Evolutionary conservation across 2,329 filamentous ascomycete genomes (phyloP), one percentile per base, ranked within the genome.

Genomic region (Paraconiothyrium sp.): DNA sequence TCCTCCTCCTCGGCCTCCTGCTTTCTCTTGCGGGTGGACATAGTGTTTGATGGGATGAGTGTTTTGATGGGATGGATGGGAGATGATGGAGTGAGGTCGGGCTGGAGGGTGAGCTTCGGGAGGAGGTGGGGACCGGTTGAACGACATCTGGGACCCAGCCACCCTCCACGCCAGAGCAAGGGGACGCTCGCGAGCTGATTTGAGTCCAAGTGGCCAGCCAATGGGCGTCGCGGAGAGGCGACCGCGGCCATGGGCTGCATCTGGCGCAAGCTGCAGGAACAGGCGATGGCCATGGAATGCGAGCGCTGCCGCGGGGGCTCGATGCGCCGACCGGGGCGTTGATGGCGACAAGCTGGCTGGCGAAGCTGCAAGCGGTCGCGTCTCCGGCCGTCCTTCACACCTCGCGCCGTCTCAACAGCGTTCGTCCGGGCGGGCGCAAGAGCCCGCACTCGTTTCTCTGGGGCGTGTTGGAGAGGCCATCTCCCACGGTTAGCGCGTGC

Each of bases 1-100:
- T 80, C 79, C 64, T 79, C 76, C 57, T 80, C 77, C 51, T 77
- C 76, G 54, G 75, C 74, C 20, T 79, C 78, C 58, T 80, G 77
- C 76, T 81, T 81, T 65, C 79, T 77, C 72, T 82, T 81, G 68
- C 80, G 79, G 54, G 79, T 81, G 46, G 79, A 78, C 80, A 81
- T 79, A 62, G 54, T 68, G 43, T 49, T 20, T 57, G 57, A 27
- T 50, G 49, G 34, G 58, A 52, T 61, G 52, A 50, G 20, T 51
- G 61, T 54, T 58, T 32, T 43, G 62, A 46, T 58, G 55, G 47
- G 20, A 32, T 54, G 48, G 39, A 59, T 41, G 48, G 51, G 52
- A 30, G 46, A 46, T 60, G 58, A 49, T 39, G 61, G 54, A 47
- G 49, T 60, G 66, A 54, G 48, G 59, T 54, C 54, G 61, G 59